Evolutionary conservation across 306 rosid species (phyloP), one percentile per base, ranked within the genome.

Genomic region (Quercus robur): DNA sequence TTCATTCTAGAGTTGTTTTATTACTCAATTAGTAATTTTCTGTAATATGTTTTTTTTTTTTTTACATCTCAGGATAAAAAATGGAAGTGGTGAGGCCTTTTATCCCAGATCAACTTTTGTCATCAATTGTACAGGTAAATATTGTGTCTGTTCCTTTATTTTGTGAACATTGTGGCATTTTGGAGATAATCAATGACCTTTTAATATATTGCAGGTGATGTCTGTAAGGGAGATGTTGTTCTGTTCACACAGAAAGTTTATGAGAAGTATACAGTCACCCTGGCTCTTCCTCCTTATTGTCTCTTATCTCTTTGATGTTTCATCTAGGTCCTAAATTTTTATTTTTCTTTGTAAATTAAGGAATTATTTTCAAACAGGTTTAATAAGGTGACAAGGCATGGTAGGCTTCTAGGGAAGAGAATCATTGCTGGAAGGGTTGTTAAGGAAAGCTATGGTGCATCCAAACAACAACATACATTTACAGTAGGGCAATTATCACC

Each of bases 371-470:
- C 73, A 56, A 77, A 61, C 71, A 91, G 98, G 86, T 93, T 93
- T 78, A 87, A 84, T 84, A 93, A 90, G 77, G 81, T 82, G 82
- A 88, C 80, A 10, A 81, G 88, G 62, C 89, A 84, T 79, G 98
- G 97, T 76, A 85, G 86, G 74, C 20, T 25, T 77, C 5, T 56
- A 21, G 97, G 94, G 80, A 89, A 78, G 79, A 91, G 93, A 90
- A 87, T 87, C 56, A 79, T 91, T 83, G 93, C 93, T 25, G 98
- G 97, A 75, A 89, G 87, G 77, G 93, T 91, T 84, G 89, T 87
- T 18, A 90, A 88, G 85, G 97, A 93, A 77, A 93, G 97, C 87
- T 93, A 91, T 68, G 97, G 97, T 86, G 91, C 91, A 54, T 84
- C 84, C 70, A 91, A 86, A 86, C 97, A 91, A 76, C 98, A 93